phyloP scores from a whole-genome alignment of 306 rosid genomes.

The Citrullus mucosospermus region DNA sequence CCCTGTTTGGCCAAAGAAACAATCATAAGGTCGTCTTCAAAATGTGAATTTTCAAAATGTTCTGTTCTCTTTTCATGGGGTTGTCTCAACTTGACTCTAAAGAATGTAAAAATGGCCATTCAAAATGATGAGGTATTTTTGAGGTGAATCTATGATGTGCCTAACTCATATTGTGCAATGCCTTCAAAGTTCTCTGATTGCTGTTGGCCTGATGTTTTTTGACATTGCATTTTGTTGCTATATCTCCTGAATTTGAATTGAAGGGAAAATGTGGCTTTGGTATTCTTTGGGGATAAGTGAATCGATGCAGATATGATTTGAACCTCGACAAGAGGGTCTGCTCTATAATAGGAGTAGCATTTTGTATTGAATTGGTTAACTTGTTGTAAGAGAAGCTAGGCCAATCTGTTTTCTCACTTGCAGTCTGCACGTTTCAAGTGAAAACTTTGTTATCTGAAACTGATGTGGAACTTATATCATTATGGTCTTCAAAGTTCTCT shows the following conservation, averaged over 20 bases:
- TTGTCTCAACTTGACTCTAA: not conserved
- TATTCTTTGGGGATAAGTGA: not conserved
- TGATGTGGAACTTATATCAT: conserved; percentile 19
- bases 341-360: not conserved
- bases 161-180: not conserved
- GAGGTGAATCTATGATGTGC: conserved; percentile 12
- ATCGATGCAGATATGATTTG: not conserved
- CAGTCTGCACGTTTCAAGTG: no score
- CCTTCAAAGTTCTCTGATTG: conserved; percentile 29
- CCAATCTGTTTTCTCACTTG: no score
- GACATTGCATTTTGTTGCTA: not conserved
- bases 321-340: not conserved
- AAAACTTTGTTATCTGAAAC: conserved; percentile 13
- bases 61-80: not conserved
- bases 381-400: conserved; percentile 1
- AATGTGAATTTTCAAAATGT: not conserved
- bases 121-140: conserved; percentile 19
- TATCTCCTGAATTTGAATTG: not conserved
- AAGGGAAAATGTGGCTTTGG: not conserved
- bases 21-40: not conserved
- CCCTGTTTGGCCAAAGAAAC: conserved; percentile 9
- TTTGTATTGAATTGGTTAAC: not conserved
- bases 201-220: not conserved
- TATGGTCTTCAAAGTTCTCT: conserved; percentile 45
- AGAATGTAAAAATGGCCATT: not conserved